Conservation (phyloP, 192 early-diverging fungal genomes). For the Umbelopsis sp. region DNA sequence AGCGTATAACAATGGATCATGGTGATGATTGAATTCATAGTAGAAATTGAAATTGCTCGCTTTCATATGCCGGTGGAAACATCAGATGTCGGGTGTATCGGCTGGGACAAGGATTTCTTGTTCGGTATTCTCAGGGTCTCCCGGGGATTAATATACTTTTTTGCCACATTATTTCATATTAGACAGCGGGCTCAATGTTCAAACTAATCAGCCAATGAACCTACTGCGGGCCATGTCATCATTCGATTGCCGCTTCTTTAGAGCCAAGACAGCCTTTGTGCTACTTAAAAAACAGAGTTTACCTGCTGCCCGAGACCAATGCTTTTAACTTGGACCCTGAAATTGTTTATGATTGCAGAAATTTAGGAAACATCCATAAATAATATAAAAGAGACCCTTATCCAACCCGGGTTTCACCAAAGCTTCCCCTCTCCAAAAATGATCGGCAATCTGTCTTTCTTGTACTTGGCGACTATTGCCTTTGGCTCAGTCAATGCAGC, state of each 20-base stretch:
- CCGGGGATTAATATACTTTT: not conserved
- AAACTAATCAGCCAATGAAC: no score
- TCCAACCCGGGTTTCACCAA: not conserved
- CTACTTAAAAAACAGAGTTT: conserved; percentile 7
- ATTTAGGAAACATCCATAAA: not conserved
- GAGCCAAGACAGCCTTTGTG: no score
- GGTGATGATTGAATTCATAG: not conserved
- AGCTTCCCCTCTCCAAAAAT: not conserved
- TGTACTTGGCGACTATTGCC: conserved; percentile 22
- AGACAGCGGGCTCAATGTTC: no score
- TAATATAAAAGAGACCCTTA: not conserved
- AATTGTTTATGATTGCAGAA: not conserved
- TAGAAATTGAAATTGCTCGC: not conserved
- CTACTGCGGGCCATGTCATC: not conserved
- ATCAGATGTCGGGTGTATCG: not conserved
- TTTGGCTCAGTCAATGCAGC: conserved; percentile 21
- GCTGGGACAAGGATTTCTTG: not conserved
- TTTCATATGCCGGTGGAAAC: not conserved
- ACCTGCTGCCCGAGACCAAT: not conserved
- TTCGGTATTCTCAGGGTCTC: conserved; percentile 9
- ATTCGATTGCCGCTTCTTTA: not conserved
- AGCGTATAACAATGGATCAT: not conserved
- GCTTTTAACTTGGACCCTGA: not conserved
- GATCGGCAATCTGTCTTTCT: conserved; percentile 14
- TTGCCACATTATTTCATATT: no score